phyloP scores from a whole-genome alignment of 345 rosid species.

The Salix suchowensis region DNA sequence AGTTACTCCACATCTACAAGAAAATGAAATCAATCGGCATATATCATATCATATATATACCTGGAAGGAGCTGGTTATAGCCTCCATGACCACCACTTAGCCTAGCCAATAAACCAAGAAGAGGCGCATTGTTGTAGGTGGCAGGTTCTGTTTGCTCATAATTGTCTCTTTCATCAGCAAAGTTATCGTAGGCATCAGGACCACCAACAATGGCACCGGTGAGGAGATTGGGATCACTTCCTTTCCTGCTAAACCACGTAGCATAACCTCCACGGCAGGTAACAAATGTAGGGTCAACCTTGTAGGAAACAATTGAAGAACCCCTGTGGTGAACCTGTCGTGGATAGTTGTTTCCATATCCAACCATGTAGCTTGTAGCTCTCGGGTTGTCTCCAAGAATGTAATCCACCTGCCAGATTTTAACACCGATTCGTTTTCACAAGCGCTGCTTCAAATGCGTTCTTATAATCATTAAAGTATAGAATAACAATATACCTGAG shows the following conservation, averaged over 20 bases:
- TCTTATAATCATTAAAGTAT: background rate
- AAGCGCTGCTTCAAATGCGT: background rate
- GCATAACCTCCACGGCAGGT: conserved; percentile 95
- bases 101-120: conserved; percentile 86
- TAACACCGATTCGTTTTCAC: background rate
- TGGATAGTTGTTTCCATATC: conserved; percentile 91
- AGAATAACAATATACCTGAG: conserved; percentile 54
- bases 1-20: background rate
- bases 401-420: conserved; percentile 61
- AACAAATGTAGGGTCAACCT: conserved; percentile 59
- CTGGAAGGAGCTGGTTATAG: conserved; percentile 89
- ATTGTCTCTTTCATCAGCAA: conserved; percentile 88
- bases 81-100: conserved; percentile 59
- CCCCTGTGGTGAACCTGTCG: conserved; percentile 86
- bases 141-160: conserved; percentile 99
- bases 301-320: conserved; percentile 80
- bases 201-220: conserved; percentile 92
- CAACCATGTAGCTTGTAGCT: conserved; percentile 96
- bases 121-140: conserved; percentile 95
- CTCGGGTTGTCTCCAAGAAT: conserved; percentile 97
- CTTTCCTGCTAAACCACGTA: conserved; percentile 73
- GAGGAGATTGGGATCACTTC: conserved; percentile 84
- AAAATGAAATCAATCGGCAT: background rate
- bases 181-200: conserved; percentile 92
- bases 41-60: conserved; percentile 30